Percentiles rank a stretch among this genome's conserved stretches.
Evolutionary conservation across 176 grass and related monocot genomes (phyloP).

Genomic region (Avena sativa): DNA sequence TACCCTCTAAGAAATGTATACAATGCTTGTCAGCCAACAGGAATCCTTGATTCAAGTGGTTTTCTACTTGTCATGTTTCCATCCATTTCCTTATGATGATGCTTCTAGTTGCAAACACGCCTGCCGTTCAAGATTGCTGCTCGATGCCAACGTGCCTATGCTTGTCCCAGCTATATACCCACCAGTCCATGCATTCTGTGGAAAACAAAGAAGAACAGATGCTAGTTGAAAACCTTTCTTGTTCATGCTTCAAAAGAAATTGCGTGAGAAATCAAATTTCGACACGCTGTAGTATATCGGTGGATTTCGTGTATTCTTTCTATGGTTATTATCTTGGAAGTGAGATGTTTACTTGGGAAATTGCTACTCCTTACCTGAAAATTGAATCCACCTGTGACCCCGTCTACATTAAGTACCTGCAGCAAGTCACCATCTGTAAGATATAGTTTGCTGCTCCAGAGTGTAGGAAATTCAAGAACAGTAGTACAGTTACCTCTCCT

Average conservation of each 20-base stretch:
- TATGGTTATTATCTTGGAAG: not conserved
- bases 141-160: slow-evolving; percentile 63
- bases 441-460: not conserved
- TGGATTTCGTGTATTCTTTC: not conserved
- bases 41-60: not conserved
- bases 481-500: slow-evolving; percentile 72
- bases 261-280: not conserved
- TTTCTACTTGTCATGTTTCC: not conserved
- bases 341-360: not conserved
- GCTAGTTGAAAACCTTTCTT: slow-evolving; percentile 13
- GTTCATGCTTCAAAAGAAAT: not conserved
- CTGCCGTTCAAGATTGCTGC: slow-evolving; percentile 15
- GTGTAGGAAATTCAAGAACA: slow-evolving; percentile 27
- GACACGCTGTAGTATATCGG: not conserved
- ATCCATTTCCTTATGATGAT: slow-evolving; percentile 6
- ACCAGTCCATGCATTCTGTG: slow-evolving; percentile 89
- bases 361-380: slow-evolving; percentile 64
- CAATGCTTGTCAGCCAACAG: not conserved
- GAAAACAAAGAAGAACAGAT: slow-evolving; percentile 39
- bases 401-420: slow-evolving; percentile 85
- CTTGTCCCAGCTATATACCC: slow-evolving; percentile 90
- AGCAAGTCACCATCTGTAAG: slow-evolving; percentile 34
- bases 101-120: slow-evolving; percentile 38
- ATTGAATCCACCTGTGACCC: slow-evolving; percentile 92
- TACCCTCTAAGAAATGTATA: not conserved